Evolutionary conservation across 495 filamentous ascomycete genomes (phyloP), one percentile per base, ranked within the genome.

Genomic region (Podospora sp.): DNA sequence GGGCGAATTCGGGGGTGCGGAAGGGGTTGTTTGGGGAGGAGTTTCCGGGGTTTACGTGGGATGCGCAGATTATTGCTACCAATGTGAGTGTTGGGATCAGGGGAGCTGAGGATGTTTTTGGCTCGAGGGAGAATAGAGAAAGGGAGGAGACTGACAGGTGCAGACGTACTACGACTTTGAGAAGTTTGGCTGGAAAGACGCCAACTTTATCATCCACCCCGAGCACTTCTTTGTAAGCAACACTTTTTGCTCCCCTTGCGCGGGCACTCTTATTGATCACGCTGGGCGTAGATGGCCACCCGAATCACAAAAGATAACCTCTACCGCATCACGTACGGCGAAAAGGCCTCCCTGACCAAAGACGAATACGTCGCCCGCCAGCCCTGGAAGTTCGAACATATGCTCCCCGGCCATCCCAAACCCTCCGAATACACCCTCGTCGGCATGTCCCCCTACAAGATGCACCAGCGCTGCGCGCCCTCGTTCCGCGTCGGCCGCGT

Each of bases 321-420:
- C 21, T 88, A 85, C 76, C 81, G 87, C 2, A 82, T 89, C 57
- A 83, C 87, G 7, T 89, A 88, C 72, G 85, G 84, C 53, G 86
- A 88, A 57, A 75, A 72, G 0, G 77, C 78, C 0, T 82, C 81
- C 35, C 80, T 88, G 24, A 82, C 79, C 1, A 77, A 69, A 57
- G 84, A 88, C 29, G 79, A 89, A 71, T 81, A 85, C 69, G 71
- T 79, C 60, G 77, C 79, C 49, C 81, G 85, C 22, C 86, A 86
- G 65, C 82, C 86, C 9, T 73, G 65, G 65, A 82, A 82, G 33
- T 90, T 80, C 69, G 81, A 85, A 66, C 68, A 81, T 26, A 85
- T 89, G 62, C 74, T 90, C 1, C 87, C 86, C 1, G 87, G 86
- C 0, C 80, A 85, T 62, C 87, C 86, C 3, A 84, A 85, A 68